phyloP scores from a whole-genome alignment of 202 grass and related monocot species.

The Musa balbisiana region DNA sequence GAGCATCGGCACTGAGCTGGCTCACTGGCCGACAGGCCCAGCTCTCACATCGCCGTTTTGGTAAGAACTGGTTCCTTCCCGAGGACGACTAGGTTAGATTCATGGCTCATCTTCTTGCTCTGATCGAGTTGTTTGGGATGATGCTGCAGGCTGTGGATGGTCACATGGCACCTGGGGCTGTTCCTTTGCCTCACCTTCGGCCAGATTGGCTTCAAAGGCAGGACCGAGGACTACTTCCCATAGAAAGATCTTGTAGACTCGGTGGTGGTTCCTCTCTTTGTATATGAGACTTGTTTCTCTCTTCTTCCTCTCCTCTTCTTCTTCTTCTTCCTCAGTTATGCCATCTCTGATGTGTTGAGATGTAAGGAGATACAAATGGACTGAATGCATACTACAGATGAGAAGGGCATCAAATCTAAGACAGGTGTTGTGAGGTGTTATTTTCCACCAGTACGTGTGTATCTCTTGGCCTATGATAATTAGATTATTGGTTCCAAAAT shows the following conservation, averaged over 20 bases:
- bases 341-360: too few species aligned
- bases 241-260: conserved; percentile 4
- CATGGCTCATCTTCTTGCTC: background rate
- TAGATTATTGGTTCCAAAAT: too few species aligned
- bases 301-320: background rate
- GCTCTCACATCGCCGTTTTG: conserved; percentile 69
- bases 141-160: conserved; percentile 65
- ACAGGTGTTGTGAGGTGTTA: too few species aligned
- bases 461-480: too few species aligned
- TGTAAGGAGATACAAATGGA: too few species aligned
- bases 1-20: conserved; percentile 81
- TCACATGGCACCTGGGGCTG: conserved; percentile 79
- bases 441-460: too few species aligned
- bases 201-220: conserved; percentile 98
- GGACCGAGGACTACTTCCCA: conserved; percentile 79
- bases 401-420: too few species aligned
- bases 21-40: conserved; percentile 82
- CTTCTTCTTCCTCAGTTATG: too few species aligned
- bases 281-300: background rate
- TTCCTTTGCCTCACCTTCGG: conserved; percentile 86
- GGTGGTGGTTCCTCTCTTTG: background rate
- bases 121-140: background rate
- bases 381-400: too few species aligned
- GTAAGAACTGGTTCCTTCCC: conserved; percentile 21
- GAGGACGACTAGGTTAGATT: too few species aligned